A percentile compares a stretch with the other conserved stretches of the same genome.
Evolutionary conservation across 2,329 filamentous ascomycete genomes (phyloP).

Genomic region (Xylariaceae sp.): DNA sequence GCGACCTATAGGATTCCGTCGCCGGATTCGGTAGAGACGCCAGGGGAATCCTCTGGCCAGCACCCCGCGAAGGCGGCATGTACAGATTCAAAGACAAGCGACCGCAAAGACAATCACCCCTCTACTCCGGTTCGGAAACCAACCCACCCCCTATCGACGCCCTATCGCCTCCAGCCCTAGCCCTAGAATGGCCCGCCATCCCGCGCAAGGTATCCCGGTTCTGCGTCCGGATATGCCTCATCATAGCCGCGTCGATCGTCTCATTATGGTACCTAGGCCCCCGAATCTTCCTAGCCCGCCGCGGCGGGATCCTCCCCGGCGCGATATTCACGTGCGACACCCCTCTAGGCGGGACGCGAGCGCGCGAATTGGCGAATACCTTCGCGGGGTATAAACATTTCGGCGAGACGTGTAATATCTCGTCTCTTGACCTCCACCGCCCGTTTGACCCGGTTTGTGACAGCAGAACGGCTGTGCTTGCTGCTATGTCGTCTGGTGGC

Average conservation of each 20-base stretch:
- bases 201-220: constrained; percentile 4
- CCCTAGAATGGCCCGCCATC: not conserved
- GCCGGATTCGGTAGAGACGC: constrained; percentile 13
- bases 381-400: constrained; percentile 42
- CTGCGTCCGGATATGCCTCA: not conserved
- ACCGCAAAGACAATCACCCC: not conserved
- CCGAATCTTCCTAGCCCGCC: not conserved
- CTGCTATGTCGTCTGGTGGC: constrained; percentile 42
- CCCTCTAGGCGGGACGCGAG: constrained; percentile 5
- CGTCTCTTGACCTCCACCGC: constrained; percentile 41
- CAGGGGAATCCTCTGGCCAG: constrained; percentile 9
- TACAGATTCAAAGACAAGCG: constrained; percentile 15
- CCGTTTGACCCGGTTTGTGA: constrained; percentile 35
- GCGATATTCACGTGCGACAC: not conserved
- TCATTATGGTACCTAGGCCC: not conserved
- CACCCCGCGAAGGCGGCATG: constrained; percentile 6
- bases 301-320: not conserved
- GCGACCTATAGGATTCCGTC: constrained; percentile 17
- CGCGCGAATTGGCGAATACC: constrained; percentile 32
- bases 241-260: not conserved
- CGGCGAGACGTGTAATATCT: constrained; percentile 39
- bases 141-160: not conserved
- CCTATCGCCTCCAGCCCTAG: not conserved
- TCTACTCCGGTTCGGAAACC: constrained; percentile 6
- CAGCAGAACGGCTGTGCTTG: constrained; percentile 36